phyloP scores from a whole-genome alignment of 2,329 filamentous ascomycete species.

The Fusarium tjaetaba region DNA sequence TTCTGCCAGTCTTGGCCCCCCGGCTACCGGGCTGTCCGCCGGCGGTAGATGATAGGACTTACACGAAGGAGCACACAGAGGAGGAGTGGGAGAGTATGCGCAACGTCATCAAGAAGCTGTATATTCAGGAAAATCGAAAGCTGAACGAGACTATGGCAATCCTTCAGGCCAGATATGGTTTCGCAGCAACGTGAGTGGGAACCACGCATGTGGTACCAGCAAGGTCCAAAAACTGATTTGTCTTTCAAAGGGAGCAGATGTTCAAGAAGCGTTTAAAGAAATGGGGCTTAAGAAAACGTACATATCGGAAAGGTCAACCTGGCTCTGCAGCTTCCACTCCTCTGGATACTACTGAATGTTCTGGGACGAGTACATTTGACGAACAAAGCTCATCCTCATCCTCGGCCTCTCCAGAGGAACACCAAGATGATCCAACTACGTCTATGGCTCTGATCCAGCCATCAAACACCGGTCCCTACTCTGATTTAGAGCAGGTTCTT shows the following conservation, averaged over 20 bases:
- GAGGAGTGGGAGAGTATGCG: slow-evolving; percentile 49
- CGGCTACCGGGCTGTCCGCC: slow-evolving; percentile 46
- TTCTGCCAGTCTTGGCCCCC: slow-evolving; percentile 48
- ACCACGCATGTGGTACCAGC: not conserved
- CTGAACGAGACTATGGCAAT: slow-evolving; percentile 51
- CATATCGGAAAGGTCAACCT: slow-evolving; percentile 46
- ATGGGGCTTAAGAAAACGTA: slow-evolving; percentile 51
- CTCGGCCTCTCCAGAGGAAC: slow-evolving; percentile 25
- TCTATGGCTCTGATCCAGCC: slow-evolving; percentile 37
- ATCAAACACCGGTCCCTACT: slow-evolving; percentile 41
- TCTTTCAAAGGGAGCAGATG: slow-evolving; percentile 49
- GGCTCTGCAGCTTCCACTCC: slow-evolving; percentile 37
- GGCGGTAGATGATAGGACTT: slow-evolving; percentile 38
- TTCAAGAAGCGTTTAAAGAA: slow-evolving; percentile 53
- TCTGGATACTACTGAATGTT: slow-evolving; percentile 18
- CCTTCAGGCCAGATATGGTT: slow-evolving; percentile 48
- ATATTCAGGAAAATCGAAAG: slow-evolving; percentile 50
- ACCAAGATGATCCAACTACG: slow-evolving; percentile 11
- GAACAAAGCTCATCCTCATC: slow-evolving; percentile 25
- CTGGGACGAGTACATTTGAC: slow-evolving; percentile 23
- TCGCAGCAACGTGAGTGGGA: slow-evolving; percentile 51
- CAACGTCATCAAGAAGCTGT: slow-evolving; percentile 47
- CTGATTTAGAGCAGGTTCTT: slow-evolving; percentile 48
- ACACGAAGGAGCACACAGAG: slow-evolving; percentile 50
- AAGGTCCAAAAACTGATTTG: slow-evolving; percentile 22